Percentiles rank a stretch among this genome's conserved stretches.
Evolutionary conservation across 352 stramenopile genomes (phyloP).

Genomic region (Globisporangium paddicum): DNA sequence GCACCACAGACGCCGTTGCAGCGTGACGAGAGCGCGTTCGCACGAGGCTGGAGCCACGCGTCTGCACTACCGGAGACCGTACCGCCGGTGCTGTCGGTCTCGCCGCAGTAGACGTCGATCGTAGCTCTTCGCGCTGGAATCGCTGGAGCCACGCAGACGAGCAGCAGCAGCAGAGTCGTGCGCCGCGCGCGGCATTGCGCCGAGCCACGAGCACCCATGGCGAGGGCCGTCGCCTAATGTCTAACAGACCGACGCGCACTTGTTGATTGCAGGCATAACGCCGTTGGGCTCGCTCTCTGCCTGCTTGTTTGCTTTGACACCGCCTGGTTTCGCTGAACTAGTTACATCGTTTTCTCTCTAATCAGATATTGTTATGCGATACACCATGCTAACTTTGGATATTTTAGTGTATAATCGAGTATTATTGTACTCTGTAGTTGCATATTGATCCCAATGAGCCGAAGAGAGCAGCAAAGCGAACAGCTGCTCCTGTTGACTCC

Average conservation of each 20-base stretch:
- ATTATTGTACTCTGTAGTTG: neutral
- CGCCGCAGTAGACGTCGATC: neutral
- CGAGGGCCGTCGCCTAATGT: too few species aligned
- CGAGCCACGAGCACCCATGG: neutral
- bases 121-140: neutral
- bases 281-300: neutral
- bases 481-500: too few species aligned
- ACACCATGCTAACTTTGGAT: neutral
- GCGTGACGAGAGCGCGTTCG: conserved; percentile 4
- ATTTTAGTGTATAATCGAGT: neutral
- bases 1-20: conserved; percentile 1
- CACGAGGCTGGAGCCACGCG: neutral
- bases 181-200: neutral
- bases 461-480: neutral
- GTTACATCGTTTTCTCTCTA: neutral
- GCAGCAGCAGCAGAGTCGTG: neutral
- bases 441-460: neutral
- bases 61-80: neutral
- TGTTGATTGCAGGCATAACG: neutral
- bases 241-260: too few species aligned
- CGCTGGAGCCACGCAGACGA: neutral
- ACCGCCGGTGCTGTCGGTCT: neutral
- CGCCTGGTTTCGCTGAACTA: conserved; percentile 1
- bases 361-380: neutral
- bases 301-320: neutral